These are phyloP conservation scores for Marvania coccoides DNA, from an alignment of 139 green algal species.

Conservation along the genomic window DNA sequence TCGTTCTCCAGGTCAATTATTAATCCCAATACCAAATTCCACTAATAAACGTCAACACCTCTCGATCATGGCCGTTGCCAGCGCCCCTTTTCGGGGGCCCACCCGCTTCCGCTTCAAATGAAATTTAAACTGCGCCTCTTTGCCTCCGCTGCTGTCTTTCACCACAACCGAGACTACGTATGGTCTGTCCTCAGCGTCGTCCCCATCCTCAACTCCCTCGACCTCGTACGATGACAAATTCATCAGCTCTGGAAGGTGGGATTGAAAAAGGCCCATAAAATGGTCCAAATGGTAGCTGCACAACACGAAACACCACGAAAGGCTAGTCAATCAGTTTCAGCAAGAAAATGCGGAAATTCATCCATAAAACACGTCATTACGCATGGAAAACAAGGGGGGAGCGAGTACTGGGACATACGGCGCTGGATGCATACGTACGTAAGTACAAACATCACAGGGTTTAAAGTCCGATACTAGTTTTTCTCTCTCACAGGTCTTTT, in stretches of 20 bases:
- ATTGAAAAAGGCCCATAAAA: constrained; percentile 50
- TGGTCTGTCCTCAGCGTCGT: background rate
- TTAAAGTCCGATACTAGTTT: background rate
- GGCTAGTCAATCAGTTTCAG: background rate
- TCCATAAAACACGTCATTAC: background rate
- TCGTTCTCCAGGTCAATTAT: no score
- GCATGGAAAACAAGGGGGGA: background rate
- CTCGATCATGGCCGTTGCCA: background rate
- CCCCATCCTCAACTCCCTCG: background rate
- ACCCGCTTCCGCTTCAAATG: background rate
- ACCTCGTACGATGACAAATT: constrained; percentile 17
- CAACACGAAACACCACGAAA: constrained; percentile 36
- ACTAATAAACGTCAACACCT: background rate
- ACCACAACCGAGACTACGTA: background rate
- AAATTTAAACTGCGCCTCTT: background rate
- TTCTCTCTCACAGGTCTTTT: constrained; percentile 30
- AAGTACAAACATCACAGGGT: background rate
- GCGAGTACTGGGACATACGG: background rate
- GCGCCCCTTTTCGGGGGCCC: background rate
- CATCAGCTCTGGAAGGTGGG: constrained; percentile 29
- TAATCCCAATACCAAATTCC: background rate
- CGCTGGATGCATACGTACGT: background rate
- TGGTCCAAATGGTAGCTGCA: constrained; percentile 69
- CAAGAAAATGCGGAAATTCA: background rate
- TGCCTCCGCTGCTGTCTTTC: background rate